Base-by-base conservation (phyloP, 176 grass and related monocot species). In the Oryza longistaminata region DNA sequence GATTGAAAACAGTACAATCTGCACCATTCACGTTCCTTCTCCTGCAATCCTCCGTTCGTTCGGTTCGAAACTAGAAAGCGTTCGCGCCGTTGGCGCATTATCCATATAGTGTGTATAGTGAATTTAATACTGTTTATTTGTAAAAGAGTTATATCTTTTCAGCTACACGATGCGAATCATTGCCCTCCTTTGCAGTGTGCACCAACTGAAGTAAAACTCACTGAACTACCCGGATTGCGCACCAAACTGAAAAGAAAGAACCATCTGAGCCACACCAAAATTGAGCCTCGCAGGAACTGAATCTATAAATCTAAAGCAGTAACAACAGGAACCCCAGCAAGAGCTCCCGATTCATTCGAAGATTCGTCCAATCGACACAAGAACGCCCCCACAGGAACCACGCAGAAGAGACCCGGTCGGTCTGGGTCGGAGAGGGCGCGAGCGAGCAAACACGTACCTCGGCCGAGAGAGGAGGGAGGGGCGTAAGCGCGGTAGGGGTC, bases 401-500 rank as follows among this genome's bases (percentile, higher is more conserved):
- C 33, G n/a, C 73, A 1, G 39, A 45, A 70, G 24, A 33, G 35
- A n/a, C 44, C 25, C 17, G 8, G 46, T 29, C 27, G 62, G 14
- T 3, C 44, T 67, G 25, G 80, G 81, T 48, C 12, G 8, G 46
- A 16, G 66, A 58, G 52, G 19, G 70, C 65, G 46, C 17, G 43
- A 1, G 66, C 65, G 43, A 42, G 15, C 29, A 26, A 43, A 3
- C 34, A 22, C 12, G 17, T 85, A 90, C 88, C 88, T 88, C 77
- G 88, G 27, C 66, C 88, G 78, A 62, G 12, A 11, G 91, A 72
- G 68, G 69, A 61, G 34, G 69, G 34, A 42, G 78, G 21, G 68
- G 2, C 9, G 71, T 88, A 88, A 9, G 76, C 19, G 78, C 88
- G 68, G 39, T 93, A 90, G 60, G 79, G 79, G 61, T 93, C 83